Conservation (phyloP, 306 rosid genomes). For the Gynostemma pentaphyllum region DNA sequence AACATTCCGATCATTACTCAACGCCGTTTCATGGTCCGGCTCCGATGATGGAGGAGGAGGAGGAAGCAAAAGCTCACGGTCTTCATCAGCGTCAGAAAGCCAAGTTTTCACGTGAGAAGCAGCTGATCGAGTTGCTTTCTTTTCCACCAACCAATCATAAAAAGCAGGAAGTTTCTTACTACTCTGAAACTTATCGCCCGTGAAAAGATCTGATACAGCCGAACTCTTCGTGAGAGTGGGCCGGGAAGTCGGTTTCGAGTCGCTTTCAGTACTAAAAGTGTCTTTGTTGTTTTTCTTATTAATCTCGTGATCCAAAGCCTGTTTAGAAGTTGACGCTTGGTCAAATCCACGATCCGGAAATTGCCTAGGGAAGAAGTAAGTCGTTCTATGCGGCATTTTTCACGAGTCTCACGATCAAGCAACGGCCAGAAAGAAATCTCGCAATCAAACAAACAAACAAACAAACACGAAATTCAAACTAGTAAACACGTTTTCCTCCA, state of each 20-base stretch:
- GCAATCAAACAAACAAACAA: conserved; percentile 8
- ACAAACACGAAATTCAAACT: no score
- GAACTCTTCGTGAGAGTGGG: conserved; percentile 11
- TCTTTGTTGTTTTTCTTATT: conserved; percentile 23
- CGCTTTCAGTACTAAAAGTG: conserved; percentile 31
- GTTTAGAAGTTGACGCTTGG: conserved; percentile 37
- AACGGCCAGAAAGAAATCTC: conserved; percentile 10
- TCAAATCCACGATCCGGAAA: conserved; percentile 60
- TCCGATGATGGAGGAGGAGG: conserved; percentile 12
- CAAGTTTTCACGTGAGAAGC: conserved; percentile 22
- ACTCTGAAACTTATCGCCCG: conserved; percentile 20
- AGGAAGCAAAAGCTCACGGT: conserved; percentile 35
- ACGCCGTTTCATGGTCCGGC: conserved; percentile 15
- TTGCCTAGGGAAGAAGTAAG: conserved; percentile 94
- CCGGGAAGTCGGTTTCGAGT: conserved; percentile 21
- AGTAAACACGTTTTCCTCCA: background rate
- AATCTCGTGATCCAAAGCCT: conserved; percentile 42
- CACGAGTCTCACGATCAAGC: conserved; percentile 35
- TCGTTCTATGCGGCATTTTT: conserved; percentile 85
- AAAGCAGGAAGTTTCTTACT: conserved; percentile 36
- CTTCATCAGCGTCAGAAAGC: conserved; percentile 27
- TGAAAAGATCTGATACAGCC: conserved; percentile 48
- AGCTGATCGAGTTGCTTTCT: conserved; percentile 26
- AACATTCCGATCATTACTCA: conserved; percentile 30
- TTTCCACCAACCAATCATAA: conserved; percentile 53